A percentile compares a stretch with the other conserved stretches of the same genome.
Conservation (phyloP, 768 basidiomycete genomes). For the Rhodosporidiobolus odoratus region DNA sequence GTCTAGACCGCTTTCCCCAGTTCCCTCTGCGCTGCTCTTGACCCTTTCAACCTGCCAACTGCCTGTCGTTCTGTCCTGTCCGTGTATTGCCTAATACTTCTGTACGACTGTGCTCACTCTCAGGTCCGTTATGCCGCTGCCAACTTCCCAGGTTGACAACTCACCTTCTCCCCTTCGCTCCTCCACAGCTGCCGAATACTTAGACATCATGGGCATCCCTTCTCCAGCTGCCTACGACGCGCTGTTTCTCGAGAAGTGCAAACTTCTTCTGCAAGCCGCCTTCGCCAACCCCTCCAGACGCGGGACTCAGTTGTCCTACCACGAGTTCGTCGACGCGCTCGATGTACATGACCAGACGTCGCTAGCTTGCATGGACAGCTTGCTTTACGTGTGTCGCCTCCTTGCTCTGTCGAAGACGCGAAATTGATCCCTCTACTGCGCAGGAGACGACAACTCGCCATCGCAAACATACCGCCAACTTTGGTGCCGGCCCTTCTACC, state of each 20-base stretch:
- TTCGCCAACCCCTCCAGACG: constrained; percentile 1
- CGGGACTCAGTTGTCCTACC: background rate
- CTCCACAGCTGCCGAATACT: background rate
- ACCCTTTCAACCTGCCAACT: background rate
- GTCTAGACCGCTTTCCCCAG: background rate
- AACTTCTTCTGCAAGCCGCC: constrained; percentile 19
- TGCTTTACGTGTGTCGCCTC: constrained; percentile 9
- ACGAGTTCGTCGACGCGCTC: constrained; percentile 16
- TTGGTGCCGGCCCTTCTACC: background rate
- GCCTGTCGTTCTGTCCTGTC: background rate
- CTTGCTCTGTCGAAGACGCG: background rate
- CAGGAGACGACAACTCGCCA: constrained; percentile 9
- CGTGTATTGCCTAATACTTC: too few species aligned
- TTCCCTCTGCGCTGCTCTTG: background rate
- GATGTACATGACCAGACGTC: constrained; percentile 6
- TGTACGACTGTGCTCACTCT: too few species aligned
- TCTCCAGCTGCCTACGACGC: constrained; percentile 18
- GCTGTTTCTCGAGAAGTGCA: constrained; percentile 21
- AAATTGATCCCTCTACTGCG: background rate
- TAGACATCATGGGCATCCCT: constrained; percentile 10
- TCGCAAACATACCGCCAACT: background rate
- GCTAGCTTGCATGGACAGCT: constrained; percentile 8
- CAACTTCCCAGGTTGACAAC: background rate
- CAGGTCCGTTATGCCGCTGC: background rate
- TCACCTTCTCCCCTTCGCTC: background rate